Conservation (phyloP, 371 early-diverging fungal genomes). For the Cokeromyces recurvatus region DNA sequence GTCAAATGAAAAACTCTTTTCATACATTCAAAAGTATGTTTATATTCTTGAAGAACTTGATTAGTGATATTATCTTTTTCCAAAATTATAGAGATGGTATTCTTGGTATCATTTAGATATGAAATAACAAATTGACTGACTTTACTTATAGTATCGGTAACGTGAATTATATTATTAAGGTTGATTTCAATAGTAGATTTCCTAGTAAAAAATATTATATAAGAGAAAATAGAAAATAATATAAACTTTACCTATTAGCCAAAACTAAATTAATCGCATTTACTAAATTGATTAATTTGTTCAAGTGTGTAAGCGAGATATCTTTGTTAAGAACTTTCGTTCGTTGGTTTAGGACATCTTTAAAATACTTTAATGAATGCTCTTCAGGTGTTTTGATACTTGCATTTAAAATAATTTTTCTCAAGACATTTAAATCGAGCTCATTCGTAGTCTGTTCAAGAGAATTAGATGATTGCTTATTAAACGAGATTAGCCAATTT, state of each 20-base stretch:
- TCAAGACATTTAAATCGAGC: constrained; percentile 12
- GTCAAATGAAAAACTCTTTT: constrained; percentile 16
- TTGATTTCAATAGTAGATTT: too few species aligned
- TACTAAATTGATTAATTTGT: constrained; percentile 8
- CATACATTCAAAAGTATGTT: constrained; percentile 3
- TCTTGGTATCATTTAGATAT: too few species aligned
- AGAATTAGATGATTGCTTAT: constrained; percentile 4
- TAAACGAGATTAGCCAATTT: constrained; percentile 28
- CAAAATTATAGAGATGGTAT: too few species aligned
- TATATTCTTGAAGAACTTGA: background rate
- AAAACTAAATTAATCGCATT: constrained; percentile 6
- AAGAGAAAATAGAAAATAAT: too few species aligned
- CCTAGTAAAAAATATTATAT: too few species aligned
- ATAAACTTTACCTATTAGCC: constrained; percentile 3
- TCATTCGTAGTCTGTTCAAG: constrained; percentile 10
- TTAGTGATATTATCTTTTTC: too few species aligned
- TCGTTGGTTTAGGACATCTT: constrained; percentile 5
- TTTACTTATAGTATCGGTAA: too few species aligned
- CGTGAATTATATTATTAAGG: too few species aligned
- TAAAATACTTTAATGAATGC: constrained; percentile 4
- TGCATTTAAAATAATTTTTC: constrained; percentile 7
- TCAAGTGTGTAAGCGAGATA: too few species aligned
- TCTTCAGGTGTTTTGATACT: constrained; percentile 5
- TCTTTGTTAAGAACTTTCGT: background rate
- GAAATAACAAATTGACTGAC: too few species aligned